These are phyloP conservation scores for Aureobasidium sp. DNA, from an alignment of 2,329 filamentous ascomycete genomes.

Conservation along the genomic window DNA sequence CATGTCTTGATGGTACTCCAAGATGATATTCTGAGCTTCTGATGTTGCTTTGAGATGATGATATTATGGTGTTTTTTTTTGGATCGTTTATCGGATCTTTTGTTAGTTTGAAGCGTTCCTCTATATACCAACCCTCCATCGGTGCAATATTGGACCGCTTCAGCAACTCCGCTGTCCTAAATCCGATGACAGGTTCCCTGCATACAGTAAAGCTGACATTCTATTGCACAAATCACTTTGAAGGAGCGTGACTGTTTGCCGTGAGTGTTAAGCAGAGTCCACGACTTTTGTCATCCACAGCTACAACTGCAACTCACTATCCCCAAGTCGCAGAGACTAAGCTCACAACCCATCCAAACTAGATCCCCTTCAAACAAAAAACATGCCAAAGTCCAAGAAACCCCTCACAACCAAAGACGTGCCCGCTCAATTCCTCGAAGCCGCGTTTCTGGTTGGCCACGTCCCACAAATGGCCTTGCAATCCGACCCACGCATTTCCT, in stretches of 20 bases:
- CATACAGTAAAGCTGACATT: background rate
- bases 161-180: background rate
- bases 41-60: background rate
- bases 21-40: background rate
- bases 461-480: slow-evolving; percentile 6
- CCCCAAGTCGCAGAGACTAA: background rate
- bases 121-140: background rate
- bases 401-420: background rate
- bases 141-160: background rate
- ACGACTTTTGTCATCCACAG: background rate
- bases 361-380: background rate
- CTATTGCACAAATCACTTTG: too few relatives aligned
- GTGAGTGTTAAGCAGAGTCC: background rate
- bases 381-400: background rate
- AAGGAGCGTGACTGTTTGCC: background rate
- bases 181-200: background rate
- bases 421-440: background rate
- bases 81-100: background rate
- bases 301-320: background rate
- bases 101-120: background rate
- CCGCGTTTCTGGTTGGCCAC: background rate
- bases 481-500: slow-evolving; percentile 1
- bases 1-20: slow-evolving; percentile 54
- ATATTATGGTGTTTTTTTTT: too few relatives aligned
- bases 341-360: background rate